Base-by-base conservation (phyloP, 2,329 filamentous ascomycete species). In the Aspergillus sp. region DNA sequence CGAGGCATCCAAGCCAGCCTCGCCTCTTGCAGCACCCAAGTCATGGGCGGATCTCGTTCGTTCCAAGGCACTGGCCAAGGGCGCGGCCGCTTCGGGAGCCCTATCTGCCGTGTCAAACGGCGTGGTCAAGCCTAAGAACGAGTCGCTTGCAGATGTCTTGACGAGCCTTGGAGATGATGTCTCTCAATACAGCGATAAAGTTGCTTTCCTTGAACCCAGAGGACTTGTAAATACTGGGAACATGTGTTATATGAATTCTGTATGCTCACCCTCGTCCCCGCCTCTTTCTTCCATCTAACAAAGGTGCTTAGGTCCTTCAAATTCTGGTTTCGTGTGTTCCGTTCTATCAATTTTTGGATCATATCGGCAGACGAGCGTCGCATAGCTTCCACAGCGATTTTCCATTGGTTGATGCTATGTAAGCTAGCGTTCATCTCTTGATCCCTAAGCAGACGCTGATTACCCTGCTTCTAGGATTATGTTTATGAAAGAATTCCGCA, bases 171-270 rank as follows among this genome's bases (percentile, higher is more conserved):
- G 84, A 55, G 87, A 92, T 24, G 84, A 86, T 58, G 81, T 82
- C 42, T 82, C 83, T 51, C 80, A 83, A 59, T 77, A 80, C 63
- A 74, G 76, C 42, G 80, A 85, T 32, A 91, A 89, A 69, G 81
- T 94, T 65, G 82, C 90, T 18, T 97, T 97, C 71, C 83, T 99
- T 54, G 92, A 98, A 77, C 95, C 95, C 54, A 87, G 94, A 66
- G 95, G 95, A 52, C 84, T 99, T 71, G 90, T 96, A 67, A 99
- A 99, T 78, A 96, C 94, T 46, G 95, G 95, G 53, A 98, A 99
- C 73, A 96, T 98, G 91, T 99, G 95, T 78, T 99, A 99, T 79
- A 98, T 99, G 95, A 99, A 98, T 81, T 97, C 95, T 64, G 94
- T 96, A 83, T 79, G 91, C 80, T 47, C 22, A n/a, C 36, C 31